Base-by-base conservation (phyloP, 2,329 filamentous ascomycete species). In the Arthroderma sp. region DNA sequence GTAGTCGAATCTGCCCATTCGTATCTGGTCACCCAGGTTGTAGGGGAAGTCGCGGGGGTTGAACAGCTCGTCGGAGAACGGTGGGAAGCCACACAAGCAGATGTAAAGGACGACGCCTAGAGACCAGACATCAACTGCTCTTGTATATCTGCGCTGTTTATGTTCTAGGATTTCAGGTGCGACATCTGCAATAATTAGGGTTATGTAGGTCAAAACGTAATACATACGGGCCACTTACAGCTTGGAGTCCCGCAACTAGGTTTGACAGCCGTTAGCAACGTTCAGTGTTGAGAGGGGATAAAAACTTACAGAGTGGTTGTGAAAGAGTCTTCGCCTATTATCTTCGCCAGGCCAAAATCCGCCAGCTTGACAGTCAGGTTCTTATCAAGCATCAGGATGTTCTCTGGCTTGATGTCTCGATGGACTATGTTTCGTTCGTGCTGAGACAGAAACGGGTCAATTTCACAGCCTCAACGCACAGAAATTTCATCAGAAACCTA, bases 71-170 rank as follows among this genome's bases (percentile, higher is more conserved):
- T 98, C 91, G 0, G 86, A 94, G 66, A 98, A 98, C 0, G 91
- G 91, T 4, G 89, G 91, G 58, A 96, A 96, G 32, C 91, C 91
- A 60, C 91, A 96, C 4, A 96, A 75, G 60, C 87, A 95, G 55
- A 96, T 96, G 66, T 96, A 98, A 27, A 98, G 73, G 3, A 98
- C 89, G 3, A 98, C 91, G n/a, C 91, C 91, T 1, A 96, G 73
- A 1, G 88, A 94, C 91, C 91, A 96, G 36, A 96, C 74, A 61
- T 98, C 91, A 6, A 98, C 91, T 3, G 88, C 88, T 57, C 87
- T 86, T 44, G 88, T 94, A 66, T 98, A 98, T 58, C 84, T 84
- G 52, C 91, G 80, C 49, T 86, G 77, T 56, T 78, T 82, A 11
- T 77, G 79, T 57, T 87, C 83, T 4, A 98, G 71, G 46, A 98